Conservation (phyloP, 345 rosid genomes). For the Eucalyptus curtisii region DNA sequence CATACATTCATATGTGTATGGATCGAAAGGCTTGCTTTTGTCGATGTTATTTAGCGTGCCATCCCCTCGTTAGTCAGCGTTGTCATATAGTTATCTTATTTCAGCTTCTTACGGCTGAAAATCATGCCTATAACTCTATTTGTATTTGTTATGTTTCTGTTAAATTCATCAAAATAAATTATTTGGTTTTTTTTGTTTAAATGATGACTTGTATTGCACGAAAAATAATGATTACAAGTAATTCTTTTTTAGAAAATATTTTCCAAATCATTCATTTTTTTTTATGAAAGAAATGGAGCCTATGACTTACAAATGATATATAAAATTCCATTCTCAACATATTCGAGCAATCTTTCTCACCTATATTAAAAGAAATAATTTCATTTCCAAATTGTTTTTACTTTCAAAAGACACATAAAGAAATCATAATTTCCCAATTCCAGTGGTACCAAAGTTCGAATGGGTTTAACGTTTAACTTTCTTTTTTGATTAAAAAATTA, state of each 20-base stretch:
- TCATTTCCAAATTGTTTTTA: too few species aligned
- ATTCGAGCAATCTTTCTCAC: too few species aligned
- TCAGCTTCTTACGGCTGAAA: not conserved
- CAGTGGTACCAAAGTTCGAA: not conserved
- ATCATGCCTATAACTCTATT: not conserved
- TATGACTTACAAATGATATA: too few species aligned
- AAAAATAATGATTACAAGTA: too few species aligned
- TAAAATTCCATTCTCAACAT: too few species aligned
- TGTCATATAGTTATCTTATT: not conserved
- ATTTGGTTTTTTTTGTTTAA: not conserved
- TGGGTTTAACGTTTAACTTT: not conserved
- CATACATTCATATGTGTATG: not conserved
- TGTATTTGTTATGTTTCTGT: not conserved
- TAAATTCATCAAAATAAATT: not conserved
- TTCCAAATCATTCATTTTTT: too few species aligned
- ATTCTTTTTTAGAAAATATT: too few species aligned
- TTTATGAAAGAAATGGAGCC: too few species aligned
- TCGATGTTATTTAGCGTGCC: not conserved
- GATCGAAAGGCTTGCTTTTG: not conserved
- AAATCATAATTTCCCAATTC: too few species aligned
- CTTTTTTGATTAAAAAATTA: not conserved
- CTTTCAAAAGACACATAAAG: not conserved
- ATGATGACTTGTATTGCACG: too few species aligned
- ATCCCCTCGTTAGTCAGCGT: not conserved
- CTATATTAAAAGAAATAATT: too few species aligned